phyloP scores from a whole-genome alignment of 768 basidiomycete genomes.

The Lactifluus piperatus region DNA sequence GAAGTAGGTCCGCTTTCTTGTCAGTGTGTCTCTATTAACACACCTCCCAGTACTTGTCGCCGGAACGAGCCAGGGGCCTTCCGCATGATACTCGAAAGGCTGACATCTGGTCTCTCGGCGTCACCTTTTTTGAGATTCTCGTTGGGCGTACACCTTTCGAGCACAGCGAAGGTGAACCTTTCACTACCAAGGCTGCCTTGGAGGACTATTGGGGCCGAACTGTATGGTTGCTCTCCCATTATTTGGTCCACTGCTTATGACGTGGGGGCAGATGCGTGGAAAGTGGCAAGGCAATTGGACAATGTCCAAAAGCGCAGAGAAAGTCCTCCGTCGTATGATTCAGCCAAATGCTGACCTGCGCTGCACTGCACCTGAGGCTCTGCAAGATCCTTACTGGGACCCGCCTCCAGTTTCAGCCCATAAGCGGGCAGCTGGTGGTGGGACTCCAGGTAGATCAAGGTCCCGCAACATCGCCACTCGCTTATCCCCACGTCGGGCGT shows the following conservation, averaged over 20 bases:
- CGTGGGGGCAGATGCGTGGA: constrained; percentile 47
- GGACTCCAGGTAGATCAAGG: constrained; percentile 26
- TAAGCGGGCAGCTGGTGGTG: constrained; percentile 28
- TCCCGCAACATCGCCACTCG: constrained; percentile 31
- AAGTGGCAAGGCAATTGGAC: constrained; percentile 82
- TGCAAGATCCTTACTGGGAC: constrained; percentile 63
- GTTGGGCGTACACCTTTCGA: constrained; percentile 91
- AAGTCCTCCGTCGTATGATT: constrained; percentile 67
- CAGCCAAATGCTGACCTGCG: constrained; percentile 75
- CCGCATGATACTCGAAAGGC: constrained; percentile 92
- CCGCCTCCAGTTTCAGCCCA: not conserved
- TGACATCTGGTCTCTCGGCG: constrained; percentile 77
- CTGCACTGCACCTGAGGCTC: constrained; percentile 57
- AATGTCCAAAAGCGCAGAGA: constrained; percentile 57
- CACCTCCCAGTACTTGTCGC: constrained; percentile 70
- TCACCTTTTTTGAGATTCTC: constrained; percentile 93
- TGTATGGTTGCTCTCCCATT: constrained; percentile 30
- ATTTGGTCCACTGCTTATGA: not conserved
- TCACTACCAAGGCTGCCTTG: constrained; percentile 69
- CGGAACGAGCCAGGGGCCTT: constrained; percentile 81
- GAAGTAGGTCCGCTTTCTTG: constrained; percentile 42
- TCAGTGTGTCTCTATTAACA: not conserved
- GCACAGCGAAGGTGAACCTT: constrained; percentile 67
- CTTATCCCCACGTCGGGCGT: constrained; percentile 24
- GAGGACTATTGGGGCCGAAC: constrained; percentile 85